phyloP scores from a whole-genome alignment of 345 rosid species.

The Citrus glauca region DNA sequence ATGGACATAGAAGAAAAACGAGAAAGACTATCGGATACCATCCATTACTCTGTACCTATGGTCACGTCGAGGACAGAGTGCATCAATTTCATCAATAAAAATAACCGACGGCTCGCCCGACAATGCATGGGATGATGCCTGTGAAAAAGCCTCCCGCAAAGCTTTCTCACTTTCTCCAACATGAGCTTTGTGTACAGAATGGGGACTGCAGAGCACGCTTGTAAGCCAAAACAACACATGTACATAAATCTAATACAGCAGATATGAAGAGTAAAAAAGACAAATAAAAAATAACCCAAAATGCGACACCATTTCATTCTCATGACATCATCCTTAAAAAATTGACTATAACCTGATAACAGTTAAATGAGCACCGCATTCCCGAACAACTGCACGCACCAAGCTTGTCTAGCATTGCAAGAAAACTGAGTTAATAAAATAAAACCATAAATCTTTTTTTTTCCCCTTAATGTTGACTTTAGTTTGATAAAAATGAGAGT shows the following conservation, averaged over 20 bases:
- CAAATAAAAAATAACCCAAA: not conserved
- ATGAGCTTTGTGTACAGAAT: slow-evolving; percentile 70
- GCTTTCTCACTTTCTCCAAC: slow-evolving; percentile 89
- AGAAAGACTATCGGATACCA: not conserved
- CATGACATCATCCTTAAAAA: not conserved
- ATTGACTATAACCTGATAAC: slow-evolving; percentile 51
- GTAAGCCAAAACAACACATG: slow-evolving; percentile 11
- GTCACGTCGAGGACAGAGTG: slow-evolving; percentile 77
- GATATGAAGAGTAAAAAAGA: not conserved
- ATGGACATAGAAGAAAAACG: not conserved
- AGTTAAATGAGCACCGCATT: slow-evolving; percentile 73
- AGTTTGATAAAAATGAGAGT: not conserved
- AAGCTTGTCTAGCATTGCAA: slow-evolving; percentile 63
- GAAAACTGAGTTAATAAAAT: not conserved
- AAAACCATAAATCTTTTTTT: not conserved
- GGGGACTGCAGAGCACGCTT: slow-evolving; percentile 45
- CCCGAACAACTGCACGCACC: slow-evolving; percentile 85
- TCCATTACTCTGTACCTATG: slow-evolving; percentile 41
- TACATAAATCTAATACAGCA: not conserved
- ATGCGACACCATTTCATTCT: not conserved
- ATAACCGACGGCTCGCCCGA: slow-evolving; percentile 72
- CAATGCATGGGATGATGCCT: slow-evolving; percentile 60
- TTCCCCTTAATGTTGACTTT: not conserved
- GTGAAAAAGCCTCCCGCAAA: slow-evolving; percentile 72
- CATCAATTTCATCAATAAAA: slow-evolving; percentile 90